phyloP scores from a whole-genome alignment of 2,329 filamentous ascomycete species.

The Cladophialophora carrionii region DNA sequence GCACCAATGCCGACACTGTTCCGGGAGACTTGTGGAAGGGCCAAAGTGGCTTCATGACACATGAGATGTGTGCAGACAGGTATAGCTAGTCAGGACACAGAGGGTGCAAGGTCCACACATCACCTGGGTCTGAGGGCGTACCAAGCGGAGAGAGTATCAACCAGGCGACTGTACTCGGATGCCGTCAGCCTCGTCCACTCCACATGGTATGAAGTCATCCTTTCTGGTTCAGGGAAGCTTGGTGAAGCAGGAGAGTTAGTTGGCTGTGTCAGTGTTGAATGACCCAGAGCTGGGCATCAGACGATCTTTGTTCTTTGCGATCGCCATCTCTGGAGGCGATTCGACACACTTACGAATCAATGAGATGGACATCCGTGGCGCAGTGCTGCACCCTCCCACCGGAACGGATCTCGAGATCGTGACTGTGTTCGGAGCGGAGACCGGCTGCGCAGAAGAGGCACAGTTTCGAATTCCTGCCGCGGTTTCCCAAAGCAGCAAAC shows the following conservation, averaged over 20 bases:
- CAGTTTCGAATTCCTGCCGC: neutral
- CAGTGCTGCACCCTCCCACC: neutral
- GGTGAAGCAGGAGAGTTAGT: neutral
- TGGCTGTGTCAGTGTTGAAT: neutral
- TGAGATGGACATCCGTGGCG: neutral
- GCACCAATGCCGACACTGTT: neutral
- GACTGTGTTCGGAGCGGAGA: neutral
- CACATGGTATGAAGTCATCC: neutral
- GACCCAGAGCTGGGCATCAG: no score
- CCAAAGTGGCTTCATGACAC: slow-evolving; percentile 4
- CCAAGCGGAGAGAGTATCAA: neutral
- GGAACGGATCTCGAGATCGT: neutral
- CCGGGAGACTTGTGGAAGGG: neutral
- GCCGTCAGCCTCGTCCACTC: slow-evolving; percentile 2
- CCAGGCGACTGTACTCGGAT: neutral
- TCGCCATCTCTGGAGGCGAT: neutral
- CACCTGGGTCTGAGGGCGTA: neutral
- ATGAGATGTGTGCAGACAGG: neutral
- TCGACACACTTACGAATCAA: neutral
- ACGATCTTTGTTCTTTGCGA: neutral
- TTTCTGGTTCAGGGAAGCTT: neutral
- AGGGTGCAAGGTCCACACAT: neutral
- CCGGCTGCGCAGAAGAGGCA: neutral
- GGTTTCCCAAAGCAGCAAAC: slow-evolving; percentile 2
- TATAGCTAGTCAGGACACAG: neutral